Evolutionary conservation across 768 basidiomycete species (phyloP).

Genomic region (Lentinula guzmanii): DNA sequence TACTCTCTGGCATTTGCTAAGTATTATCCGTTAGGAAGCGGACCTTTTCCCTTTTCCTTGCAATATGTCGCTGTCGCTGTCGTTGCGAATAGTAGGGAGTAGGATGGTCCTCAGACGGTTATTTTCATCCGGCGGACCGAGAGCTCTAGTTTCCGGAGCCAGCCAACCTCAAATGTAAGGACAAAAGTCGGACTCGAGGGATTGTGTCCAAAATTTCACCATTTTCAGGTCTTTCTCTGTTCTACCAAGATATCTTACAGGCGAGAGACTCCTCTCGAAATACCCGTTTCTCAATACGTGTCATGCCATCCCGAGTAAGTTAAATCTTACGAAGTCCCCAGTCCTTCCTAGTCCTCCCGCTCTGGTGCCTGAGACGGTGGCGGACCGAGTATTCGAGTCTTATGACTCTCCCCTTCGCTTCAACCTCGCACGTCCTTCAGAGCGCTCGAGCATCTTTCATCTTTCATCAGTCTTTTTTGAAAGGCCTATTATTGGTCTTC

Average conservation of each 20-base stretch:
- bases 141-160: neutral
- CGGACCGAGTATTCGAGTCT: neutral
- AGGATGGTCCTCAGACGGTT: neutral
- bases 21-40: neutral
- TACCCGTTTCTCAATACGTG: neutral
- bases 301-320: neutral
- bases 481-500: neutral
- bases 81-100: neutral
- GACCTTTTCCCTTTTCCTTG: neutral
- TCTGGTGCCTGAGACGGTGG: neutral
- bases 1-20: too few species aligned
- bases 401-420: neutral
- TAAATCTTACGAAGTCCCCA: neutral
- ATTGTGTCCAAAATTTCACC: neutral
- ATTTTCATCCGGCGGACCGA: neutral
- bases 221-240: neutral
- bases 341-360: neutral
- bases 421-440: neutral
- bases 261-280: neutral
- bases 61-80: neutral
- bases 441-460: neutral
- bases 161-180: neutral
- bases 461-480: neutral
- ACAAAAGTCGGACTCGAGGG: neutral
- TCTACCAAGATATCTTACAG: neutral